Evolutionary conservation across 208 protist genomes (phyloP), one percentile per base, ranked within the genome.

Genomic region (Acanthamoeba polyphaga): DNA sequence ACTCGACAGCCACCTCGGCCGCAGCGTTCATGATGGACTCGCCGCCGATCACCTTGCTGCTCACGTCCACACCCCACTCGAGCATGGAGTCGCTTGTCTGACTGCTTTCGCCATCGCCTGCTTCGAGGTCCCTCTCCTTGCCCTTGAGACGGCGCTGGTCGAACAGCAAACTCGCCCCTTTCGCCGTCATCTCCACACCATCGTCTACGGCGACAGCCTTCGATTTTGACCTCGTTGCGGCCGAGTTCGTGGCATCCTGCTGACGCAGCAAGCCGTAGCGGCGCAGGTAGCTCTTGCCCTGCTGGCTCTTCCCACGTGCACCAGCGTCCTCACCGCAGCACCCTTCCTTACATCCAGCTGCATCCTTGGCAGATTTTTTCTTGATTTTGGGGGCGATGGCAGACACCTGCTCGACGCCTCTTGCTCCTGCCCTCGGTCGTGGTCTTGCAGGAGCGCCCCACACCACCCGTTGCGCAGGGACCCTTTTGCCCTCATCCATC

Each of bases 271-370:
- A 13, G 6, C 27, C 78, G 27, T 85, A 85, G 49, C 78, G 78
- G 8, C 78, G 38, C 34, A 85, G 78, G 46, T 85, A 85, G 78
- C 29, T 85, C 46, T 58, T 85, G 46, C 78, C 78, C 78, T 85
- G 74, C 22, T 64, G 62, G 24, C 62, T 68, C 27, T 24, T 22
- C 5, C 62, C 19, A 29, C 24, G 22, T 3, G 24, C 62, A 27
- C 62, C 55, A 60, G 55, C 19, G 55, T 22, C 55, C 12, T 60
- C 55, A 22, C 12, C 19, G 62, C 62, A 68, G 24, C 62, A 68
- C 24, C 62, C 62, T 68, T 68, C 27, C 19, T 68, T 29, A 22
- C 62, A 68, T 24, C 24, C 62, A 68, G 22, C 24, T 68, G 19
- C 24, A 29, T 29, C 24, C 62, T 68, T 68, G 62, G 15, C 7